These are phyloP conservation scores for Sarocladium kiliense DNA, from an alignment of 2,329 filamentous ascomycete species.

Conservation along the genomic window DNA sequence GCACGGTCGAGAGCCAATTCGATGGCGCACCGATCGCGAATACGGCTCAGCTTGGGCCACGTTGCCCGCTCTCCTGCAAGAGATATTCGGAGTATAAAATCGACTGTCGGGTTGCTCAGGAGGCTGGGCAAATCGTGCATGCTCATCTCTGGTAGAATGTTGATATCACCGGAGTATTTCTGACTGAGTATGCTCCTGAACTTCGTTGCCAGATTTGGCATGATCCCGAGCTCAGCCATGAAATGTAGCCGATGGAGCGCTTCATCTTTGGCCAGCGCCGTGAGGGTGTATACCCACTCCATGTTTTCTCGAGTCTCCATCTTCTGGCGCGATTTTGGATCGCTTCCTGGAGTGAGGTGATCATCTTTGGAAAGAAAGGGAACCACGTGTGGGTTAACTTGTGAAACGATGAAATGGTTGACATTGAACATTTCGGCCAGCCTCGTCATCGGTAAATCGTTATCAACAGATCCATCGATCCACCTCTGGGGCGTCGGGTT, in stretches of 20 bases:
- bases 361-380: slow-evolving; percentile 79
- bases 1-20: slow-evolving; percentile 78
- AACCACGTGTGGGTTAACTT: slow-evolving; percentile 91
- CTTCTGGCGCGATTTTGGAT: slow-evolving; percentile 16
- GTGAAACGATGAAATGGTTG: slow-evolving; percentile 96
- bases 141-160: slow-evolving; percentile 77
- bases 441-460: slow-evolving; percentile 85
- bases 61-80: slow-evolving; percentile 78
- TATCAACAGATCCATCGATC: slow-evolving; percentile 94
- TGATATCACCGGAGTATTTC: slow-evolving; percentile 92
- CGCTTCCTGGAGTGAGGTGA: slow-evolving; percentile 34
- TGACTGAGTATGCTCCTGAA: slow-evolving; percentile 77
- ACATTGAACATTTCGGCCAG: slow-evolving; percentile 96
- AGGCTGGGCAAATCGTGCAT: slow-evolving; percentile 71
- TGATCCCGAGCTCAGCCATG: slow-evolving; percentile 72
- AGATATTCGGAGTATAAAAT: slow-evolving; percentile 80
- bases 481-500: slow-evolving; percentile 79
- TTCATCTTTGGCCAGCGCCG: slow-evolving; percentile 72
- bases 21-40: slow-evolving; percentile 82
- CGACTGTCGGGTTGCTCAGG: slow-evolving; percentile 75
- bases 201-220: slow-evolving; percentile 75
- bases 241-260: slow-evolving; percentile 75
- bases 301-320: slow-evolving; percentile 29
- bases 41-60: slow-evolving; percentile 83
- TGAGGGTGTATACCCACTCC: slow-evolving; percentile 62